Evolutionary conservation across 73 alveolate genomes (phyloP).

Genomic region (Durusdinium trenchii): DNA sequence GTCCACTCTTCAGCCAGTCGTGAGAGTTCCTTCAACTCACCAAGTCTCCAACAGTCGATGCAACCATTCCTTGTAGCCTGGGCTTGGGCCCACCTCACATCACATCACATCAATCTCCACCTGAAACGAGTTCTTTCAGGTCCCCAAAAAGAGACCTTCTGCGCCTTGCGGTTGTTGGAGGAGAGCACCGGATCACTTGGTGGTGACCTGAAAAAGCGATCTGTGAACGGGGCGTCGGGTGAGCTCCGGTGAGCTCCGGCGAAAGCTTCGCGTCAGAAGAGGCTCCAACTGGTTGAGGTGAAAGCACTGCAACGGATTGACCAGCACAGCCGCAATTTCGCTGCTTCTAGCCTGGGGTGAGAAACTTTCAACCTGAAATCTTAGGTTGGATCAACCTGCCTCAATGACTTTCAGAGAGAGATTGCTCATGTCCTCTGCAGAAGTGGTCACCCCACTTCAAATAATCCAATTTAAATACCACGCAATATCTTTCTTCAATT

Average conservation of each 20-base stretch:
- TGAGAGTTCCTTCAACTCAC: not conserved
- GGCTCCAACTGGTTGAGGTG: constrained; percentile 74
- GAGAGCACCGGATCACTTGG: constrained; percentile 76
- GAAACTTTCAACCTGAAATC: not conserved
- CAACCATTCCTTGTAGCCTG: constrained; percentile 92
- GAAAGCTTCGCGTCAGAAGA: not conserved
- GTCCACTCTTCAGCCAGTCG: not conserved
- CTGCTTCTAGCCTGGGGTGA: constrained; percentile 27
- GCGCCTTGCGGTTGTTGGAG: constrained; percentile 82
- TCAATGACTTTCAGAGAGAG: constrained; percentile 48
- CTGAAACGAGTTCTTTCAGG: too few species aligned
- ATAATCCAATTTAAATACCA: too few species aligned
- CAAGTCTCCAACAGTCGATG: constrained; percentile 47
- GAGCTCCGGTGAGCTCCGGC: not conserved
- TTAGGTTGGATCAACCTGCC: not conserved
- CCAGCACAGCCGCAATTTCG: constrained; percentile 85
- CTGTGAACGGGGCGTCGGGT: not conserved
- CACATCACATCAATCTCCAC: not conserved
- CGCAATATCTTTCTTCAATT: not conserved
- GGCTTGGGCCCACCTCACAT: constrained; percentile 39
- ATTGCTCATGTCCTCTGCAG: constrained; percentile 63
- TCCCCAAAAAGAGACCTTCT: not conserved
- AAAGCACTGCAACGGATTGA: constrained; percentile 81
- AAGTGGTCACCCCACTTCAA: too few species aligned
- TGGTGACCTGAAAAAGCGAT: not conserved